Conservation (phyloP, 1,139 yeast species). For the Geotrichum bryndzae region DNA sequence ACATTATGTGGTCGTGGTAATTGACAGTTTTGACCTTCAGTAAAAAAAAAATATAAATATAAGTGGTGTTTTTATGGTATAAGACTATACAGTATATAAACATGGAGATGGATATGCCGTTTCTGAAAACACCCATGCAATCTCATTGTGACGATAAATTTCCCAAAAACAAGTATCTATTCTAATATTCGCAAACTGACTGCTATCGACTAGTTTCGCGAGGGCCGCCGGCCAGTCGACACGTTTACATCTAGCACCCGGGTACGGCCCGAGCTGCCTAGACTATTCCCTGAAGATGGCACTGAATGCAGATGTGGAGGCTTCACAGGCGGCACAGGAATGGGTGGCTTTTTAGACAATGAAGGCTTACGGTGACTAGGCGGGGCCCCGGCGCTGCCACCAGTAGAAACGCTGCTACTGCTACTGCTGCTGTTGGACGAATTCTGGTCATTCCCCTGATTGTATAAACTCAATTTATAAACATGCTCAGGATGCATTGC, state of each 20-base stretch:
- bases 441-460: not conserved
- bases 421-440: not conserved
- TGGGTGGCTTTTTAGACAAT: not conserved
- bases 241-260: constrained; percentile 12
- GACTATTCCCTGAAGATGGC: not conserved
- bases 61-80: no score
- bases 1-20: no score
- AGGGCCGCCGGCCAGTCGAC: constrained; percentile 10
- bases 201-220: not conserved
- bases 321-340: constrained; percentile 13
- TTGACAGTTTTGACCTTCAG: no score
- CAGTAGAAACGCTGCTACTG: not conserved
- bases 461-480: constrained; percentile 5
- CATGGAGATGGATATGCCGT: no score
- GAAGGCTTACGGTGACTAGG: not conserved
- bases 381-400: not conserved
- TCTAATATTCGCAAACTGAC: no score
- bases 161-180: no score
- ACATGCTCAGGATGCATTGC: constrained; percentile 8
- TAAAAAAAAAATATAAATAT: no score
- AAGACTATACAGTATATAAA: no score
- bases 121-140: no score
- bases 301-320: constrained; percentile 11
- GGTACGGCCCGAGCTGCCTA: not conserved
- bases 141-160: no score